Evolutionary conservation across 2,329 filamentous ascomycete genomes (phyloP).

Genomic region (Trematosphaeria pertusa): DNA sequence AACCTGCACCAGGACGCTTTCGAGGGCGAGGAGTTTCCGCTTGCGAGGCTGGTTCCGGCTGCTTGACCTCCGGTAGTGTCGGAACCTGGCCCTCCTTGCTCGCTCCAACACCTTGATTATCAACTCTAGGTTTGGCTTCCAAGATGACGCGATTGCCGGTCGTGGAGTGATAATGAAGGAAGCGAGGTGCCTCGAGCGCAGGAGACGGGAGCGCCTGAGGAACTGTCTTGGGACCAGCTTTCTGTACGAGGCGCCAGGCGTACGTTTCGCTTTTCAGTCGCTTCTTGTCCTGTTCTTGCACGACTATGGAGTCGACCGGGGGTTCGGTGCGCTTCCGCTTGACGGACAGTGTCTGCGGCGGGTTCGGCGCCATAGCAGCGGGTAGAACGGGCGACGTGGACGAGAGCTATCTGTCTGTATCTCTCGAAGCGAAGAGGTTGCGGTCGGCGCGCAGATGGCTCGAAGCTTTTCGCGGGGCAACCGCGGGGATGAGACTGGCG

Average conservation of each 20-base stretch:
- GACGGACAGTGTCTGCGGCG: constrained; percentile 47
- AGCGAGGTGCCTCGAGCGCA: constrained; percentile 4
- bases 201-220: constrained; percentile 3
- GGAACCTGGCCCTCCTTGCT: background rate
- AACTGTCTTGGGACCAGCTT: constrained; percentile 18
- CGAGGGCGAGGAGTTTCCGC: constrained; percentile 23
- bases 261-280: constrained; percentile 29
- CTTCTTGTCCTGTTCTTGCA: constrained; percentile 31
- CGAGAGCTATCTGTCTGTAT: no score
- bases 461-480: constrained; percentile 3
- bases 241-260: constrained; percentile 32
- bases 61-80: constrained; percentile 2
- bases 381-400: background rate
- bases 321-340: constrained; percentile 65
- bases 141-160: constrained; percentile 12
- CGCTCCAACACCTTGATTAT: background rate
- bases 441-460: background rate
- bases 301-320: constrained; percentile 59
- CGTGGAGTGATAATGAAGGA: constrained; percentile 5
- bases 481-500: background rate
- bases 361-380: constrained; percentile 24
- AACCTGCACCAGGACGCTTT: constrained; percentile 38
- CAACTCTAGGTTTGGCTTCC: constrained; percentile 1
- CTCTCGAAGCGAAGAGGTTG: no score
- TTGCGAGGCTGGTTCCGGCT: constrained; percentile 6